A percentile compares a stretch with the other conserved stretches of the same genome.
These are phyloP conservation scores for Cyclostephanos tholiformis DNA, from an alignment of 108 stramenopile genomes.

Conservation along the genomic window DNA sequence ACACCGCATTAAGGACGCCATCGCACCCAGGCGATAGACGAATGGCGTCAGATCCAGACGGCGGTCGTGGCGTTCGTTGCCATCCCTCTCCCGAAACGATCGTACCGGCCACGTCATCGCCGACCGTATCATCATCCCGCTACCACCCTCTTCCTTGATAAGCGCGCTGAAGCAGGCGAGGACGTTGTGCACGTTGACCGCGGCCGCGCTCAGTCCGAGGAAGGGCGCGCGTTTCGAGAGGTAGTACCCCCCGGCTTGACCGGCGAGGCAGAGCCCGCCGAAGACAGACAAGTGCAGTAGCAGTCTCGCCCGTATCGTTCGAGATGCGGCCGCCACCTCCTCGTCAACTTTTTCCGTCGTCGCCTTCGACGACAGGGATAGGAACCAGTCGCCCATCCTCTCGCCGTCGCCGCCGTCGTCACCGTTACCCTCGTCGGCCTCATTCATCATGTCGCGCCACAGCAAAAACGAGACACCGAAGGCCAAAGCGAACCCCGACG, in stretches of 20 bases:
- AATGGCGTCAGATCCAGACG: conserved; percentile 15
- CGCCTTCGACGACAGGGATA: too few relatives aligned
- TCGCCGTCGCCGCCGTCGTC: conserved; percentile 1
- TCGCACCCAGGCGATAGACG: conserved; percentile 18
- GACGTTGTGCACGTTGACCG: conserved; percentile 43
- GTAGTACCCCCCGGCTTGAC: neutral
- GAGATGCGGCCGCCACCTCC: too few relatives aligned
- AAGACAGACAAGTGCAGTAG: too few relatives aligned
- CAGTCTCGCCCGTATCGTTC: too few relatives aligned
- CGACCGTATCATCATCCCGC: neutral
- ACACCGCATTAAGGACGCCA: conserved; percentile 26
- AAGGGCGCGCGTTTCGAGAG: conserved; percentile 25
- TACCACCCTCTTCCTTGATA: conserved; percentile 18
- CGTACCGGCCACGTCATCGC: conserved; percentile 19
- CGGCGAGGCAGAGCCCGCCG: too few relatives aligned
- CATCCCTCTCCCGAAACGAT: neutral
- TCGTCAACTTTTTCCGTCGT: too few relatives aligned
- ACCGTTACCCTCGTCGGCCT: conserved; percentile 16
- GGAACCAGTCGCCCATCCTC: conserved; percentile 29
- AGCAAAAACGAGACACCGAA: conserved; percentile 26
- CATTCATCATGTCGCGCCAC: conserved; percentile 35
- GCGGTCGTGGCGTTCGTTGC: neutral
- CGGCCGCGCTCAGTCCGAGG: too few relatives aligned
- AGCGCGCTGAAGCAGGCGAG: conserved; percentile 27
- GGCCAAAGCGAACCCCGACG: conserved; percentile 40